Conservation (phyloP, 345 rosid genomes). For the Pistacia atlantica region DNA sequence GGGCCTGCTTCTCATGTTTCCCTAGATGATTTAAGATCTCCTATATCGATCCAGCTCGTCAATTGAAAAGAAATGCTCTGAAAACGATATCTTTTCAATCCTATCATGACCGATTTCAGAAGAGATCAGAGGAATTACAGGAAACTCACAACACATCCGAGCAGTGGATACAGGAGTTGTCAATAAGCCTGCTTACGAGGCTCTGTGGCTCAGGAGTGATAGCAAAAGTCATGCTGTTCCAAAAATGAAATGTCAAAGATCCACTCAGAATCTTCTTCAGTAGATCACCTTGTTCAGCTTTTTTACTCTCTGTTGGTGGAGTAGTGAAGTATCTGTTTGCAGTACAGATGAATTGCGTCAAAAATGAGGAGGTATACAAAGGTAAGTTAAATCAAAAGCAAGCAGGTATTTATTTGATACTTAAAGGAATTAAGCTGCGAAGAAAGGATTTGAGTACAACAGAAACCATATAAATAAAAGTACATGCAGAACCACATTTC, state of each 20-base stretch:
- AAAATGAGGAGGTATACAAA: neutral
- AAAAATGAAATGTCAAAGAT: slow-evolving; percentile 72
- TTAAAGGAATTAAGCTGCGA: neutral
- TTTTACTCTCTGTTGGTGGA: slow-evolving; percentile 54
- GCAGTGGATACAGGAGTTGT: slow-evolving; percentile 62
- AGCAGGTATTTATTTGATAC: neutral
- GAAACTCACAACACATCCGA: slow-evolving; percentile 56
- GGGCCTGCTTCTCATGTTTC: neutral
- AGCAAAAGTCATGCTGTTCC: slow-evolving; percentile 74
- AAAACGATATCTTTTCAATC: neutral
- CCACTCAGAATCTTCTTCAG: slow-evolving; percentile 54
- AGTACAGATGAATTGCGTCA: slow-evolving; percentile 18
- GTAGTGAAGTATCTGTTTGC: slow-evolving; percentile 61
- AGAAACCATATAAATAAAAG: neutral
- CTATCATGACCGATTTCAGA: neutral
- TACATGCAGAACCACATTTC: too few relatives aligned
- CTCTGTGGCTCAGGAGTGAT: slow-evolving; percentile 77
- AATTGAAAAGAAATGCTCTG: neutral
- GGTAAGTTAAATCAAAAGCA: neutral
- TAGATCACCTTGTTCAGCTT: slow-evolving; percentile 49
- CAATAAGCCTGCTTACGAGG: slow-evolving; percentile 58
- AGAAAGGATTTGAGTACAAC: neutral
- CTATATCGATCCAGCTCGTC: neutral
- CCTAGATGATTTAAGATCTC: neutral
- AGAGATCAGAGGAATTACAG: neutral